phyloP scores from a whole-genome alignment of 768 basidiomycete genomes.

The Lactifluus rugatus region DNA sequence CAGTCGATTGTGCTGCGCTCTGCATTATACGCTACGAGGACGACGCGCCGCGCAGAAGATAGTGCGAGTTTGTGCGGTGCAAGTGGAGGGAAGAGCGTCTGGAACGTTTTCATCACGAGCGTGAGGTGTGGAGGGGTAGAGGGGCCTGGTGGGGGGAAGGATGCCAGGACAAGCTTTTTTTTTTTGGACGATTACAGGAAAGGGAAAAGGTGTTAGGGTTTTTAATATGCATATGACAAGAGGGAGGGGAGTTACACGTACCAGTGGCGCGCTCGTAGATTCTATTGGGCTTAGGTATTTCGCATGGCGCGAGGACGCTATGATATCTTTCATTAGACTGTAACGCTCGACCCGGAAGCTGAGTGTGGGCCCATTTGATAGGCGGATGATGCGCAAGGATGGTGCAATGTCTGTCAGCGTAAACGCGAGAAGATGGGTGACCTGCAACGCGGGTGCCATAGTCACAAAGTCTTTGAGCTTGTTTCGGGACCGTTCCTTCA shows the following conservation, averaged over 20 bases:
- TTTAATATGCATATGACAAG: not conserved
- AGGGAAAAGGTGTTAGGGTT: no score
- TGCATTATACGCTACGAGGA: constrained; percentile 85
- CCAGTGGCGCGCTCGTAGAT: constrained; percentile 87
- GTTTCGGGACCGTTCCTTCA: constrained; percentile 81
- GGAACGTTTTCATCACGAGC: constrained; percentile 92
- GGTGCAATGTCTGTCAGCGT: constrained; percentile 80
- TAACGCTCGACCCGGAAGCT: constrained; percentile 91
- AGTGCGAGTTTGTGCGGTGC: constrained; percentile 69
- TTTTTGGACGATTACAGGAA: constrained; percentile 2
- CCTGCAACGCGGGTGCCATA: constrained; percentile 81
- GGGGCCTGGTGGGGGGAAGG: constrained; percentile 67
- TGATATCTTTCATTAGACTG: constrained; percentile 78
- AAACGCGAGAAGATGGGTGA: constrained; percentile 89
- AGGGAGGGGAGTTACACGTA: constrained; percentile 30
- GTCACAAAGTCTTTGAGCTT: constrained; percentile 91
- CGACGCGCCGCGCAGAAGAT: constrained; percentile 87
- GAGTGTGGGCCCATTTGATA: constrained; percentile 87
- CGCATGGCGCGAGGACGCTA: constrained; percentile 54
- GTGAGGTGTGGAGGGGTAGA: constrained; percentile 74
- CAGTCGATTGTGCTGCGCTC: constrained; percentile 82
- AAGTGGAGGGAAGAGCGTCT: constrained; percentile 91
- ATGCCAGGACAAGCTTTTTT: constrained; percentile 80
- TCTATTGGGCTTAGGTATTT: constrained; percentile 69
- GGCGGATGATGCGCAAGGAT: constrained; percentile 74